Conservation (phyloP, 2,329 filamentous ascomycete species). For the Fusarium palustre region DNA sequence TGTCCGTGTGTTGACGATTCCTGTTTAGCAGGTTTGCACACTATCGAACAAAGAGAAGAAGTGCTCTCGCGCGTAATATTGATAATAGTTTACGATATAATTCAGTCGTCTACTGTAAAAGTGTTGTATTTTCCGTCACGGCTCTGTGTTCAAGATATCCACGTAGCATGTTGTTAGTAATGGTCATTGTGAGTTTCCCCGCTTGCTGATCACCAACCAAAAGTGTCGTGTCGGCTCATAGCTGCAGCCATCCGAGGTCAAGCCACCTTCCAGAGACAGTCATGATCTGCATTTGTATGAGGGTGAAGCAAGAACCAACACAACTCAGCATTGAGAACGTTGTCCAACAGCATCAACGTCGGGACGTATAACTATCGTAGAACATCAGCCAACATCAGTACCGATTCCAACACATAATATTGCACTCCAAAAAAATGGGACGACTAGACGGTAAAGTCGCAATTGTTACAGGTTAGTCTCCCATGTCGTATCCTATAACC, state of each 20-base stretch:
- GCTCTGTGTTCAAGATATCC: not conserved
- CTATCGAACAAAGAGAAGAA: not conserved
- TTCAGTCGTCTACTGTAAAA: not conserved
- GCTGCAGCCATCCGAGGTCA: not conserved
- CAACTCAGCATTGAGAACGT: not conserved
- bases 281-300: not conserved
- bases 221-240: constrained; percentile 9
- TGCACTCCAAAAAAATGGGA: not conserved
- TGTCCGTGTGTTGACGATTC: accelerated
- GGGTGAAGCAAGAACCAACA: not conserved
- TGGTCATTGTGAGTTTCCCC: constrained; percentile 1
- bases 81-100: too few species aligned
- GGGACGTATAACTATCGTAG: constrained; percentile 1
- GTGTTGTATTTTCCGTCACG: not conserved
- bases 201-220: not conserved
- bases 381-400: not conserved
- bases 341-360: not conserved
- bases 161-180: constrained; percentile 16
- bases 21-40: too few species aligned
- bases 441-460: constrained; percentile 22
- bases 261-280: not conserved
- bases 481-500: accelerated
- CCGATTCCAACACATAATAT: too few species aligned
- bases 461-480: constrained; percentile 8
- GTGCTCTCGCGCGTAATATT: accelerated